phyloP scores from a whole-genome alignment of 495 filamentous ascomycete species.

The Niebla homalea region DNA sequence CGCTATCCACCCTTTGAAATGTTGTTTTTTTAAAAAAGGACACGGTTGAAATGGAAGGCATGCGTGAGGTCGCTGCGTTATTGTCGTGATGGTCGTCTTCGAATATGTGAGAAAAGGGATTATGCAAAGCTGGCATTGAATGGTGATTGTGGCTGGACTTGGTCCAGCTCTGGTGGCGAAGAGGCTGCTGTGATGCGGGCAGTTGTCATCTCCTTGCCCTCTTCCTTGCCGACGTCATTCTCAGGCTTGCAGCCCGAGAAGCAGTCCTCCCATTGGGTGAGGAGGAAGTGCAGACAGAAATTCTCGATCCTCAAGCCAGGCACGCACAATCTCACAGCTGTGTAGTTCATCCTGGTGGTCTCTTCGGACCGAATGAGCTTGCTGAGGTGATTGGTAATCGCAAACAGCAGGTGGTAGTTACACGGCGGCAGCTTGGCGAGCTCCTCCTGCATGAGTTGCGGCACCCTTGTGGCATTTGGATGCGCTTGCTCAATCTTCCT shows the following conservation, averaged over 20 bases:
- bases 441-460: conserved; percentile 73
- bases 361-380: conserved; percentile 72
- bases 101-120: neutral
- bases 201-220: conserved; percentile 23
- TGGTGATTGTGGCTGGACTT: conserved; percentile 58
- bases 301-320: conserved; percentile 85
- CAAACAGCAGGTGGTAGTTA: conserved; percentile 92
- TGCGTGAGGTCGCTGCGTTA: too few relatives aligned
- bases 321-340: conserved; percentile 85
- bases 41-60: too few relatives aligned
- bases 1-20: too few relatives aligned
- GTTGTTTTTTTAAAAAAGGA: too few relatives aligned
- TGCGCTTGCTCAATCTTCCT: conserved; percentile 60
- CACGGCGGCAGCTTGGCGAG: conserved; percentile 80
- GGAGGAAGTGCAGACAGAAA: conserved; percentile 81
- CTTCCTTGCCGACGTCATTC: conserved; percentile 58
- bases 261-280: conserved; percentile 84
- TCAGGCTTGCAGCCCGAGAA: conserved; percentile 96
- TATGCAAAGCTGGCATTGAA: conserved; percentile 29
- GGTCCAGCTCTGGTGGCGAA: conserved; percentile 50
- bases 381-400: conserved; percentile 85
- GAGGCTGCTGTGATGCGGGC: conserved; percentile 29
- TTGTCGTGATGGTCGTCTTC: too few relatives aligned
- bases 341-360: conserved; percentile 90
- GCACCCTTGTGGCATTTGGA: conserved; percentile 58